Evolutionary conservation across 106 monocot species (phyloP).

Genomic region (Gastrodia elata): DNA sequence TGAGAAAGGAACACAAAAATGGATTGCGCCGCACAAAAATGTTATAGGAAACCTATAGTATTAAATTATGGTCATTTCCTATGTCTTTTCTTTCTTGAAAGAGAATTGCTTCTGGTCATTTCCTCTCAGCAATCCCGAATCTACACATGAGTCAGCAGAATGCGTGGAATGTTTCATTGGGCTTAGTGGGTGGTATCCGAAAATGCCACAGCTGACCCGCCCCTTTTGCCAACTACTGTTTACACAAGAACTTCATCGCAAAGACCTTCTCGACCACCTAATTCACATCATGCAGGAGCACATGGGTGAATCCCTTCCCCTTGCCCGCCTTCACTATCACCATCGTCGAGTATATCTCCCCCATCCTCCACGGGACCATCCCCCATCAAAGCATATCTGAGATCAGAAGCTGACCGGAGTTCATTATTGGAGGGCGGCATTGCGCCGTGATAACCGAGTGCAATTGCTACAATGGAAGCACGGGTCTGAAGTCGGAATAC

Average conservation of each 20-base stretch:
- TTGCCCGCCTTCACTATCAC: conserved; percentile 67
- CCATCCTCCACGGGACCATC: conserved; percentile 93
- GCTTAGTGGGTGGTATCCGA: conserved; percentile 38
- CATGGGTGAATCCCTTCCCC: conserved; percentile 50
- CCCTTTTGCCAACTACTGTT: conserved; percentile 42
- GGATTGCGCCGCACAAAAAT: too few species aligned
- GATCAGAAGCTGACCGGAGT: conserved; percentile 28
- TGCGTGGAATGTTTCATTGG: conserved; percentile 6
- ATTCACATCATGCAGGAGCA: conserved; percentile 81
- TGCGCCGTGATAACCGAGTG: not conserved
- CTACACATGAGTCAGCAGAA: conserved; percentile 19
- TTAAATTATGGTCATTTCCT: too few species aligned
- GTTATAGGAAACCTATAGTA: too few species aligned
- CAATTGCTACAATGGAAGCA: too few species aligned
- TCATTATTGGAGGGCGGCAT: conserved; percentile 8
- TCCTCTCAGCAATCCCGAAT: too few species aligned
- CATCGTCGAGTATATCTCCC: conserved; percentile 74
- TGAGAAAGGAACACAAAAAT: too few species aligned
- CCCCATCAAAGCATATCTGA: conserved; percentile 77
- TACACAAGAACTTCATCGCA: conserved; percentile 58
- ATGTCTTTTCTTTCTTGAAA: too few species aligned
- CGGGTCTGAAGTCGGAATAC: too few species aligned
- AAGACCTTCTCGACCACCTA: conserved; percentile 63
- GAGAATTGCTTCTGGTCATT: too few species aligned
- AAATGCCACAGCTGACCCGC: conserved; percentile 75